Evolutionary conservation across 768 basidiomycete species (phyloP).

Genomic region (Psilocybe cubensis): DNA sequence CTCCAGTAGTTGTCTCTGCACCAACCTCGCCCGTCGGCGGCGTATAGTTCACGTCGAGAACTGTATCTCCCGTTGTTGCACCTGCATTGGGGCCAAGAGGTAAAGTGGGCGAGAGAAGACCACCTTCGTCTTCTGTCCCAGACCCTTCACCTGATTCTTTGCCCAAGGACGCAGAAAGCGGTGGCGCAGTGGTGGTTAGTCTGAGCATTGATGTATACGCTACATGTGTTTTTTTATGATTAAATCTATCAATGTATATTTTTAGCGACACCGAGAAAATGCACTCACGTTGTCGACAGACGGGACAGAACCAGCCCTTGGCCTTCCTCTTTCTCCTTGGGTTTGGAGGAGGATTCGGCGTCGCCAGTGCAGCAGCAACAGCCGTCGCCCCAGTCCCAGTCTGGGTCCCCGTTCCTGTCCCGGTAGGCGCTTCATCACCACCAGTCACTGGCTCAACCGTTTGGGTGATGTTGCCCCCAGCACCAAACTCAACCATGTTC

Average conservation of each 20-base stretch:
- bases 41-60: not conserved
- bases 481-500: slow-evolving; percentile 98
- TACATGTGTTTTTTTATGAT: too few species aligned
- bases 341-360: slow-evolving; percentile 35
- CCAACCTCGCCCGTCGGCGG: too few species aligned
- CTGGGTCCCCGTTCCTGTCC: slow-evolving; percentile 23
- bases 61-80: not conserved
- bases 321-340: slow-evolving; percentile 86
- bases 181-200: slow-evolving; percentile 74
- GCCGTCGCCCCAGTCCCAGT: slow-evolving; percentile 25
- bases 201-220: slow-evolving; percentile 89
- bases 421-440: slow-evolving; percentile 26
- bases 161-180: slow-evolving; percentile 35
- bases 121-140: slow-evolving; percentile 23
- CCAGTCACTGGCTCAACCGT: slow-evolving; percentile 40
- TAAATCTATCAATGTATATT: not conserved
- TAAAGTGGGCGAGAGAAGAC: not conserved
- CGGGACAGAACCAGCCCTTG: slow-evolving; percentile 97
- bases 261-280: not conserved
- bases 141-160: slow-evolving; percentile 19
- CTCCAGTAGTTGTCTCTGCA: too few species aligned
- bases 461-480: slow-evolving; percentile 85
- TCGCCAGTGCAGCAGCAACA: slow-evolving; percentile 28
- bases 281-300: slow-evolving; percentile 89
- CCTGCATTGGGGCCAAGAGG: not conserved